Evolutionary conservation across 2,329 filamentous ascomycete species (phyloP).

Genomic region (Colletotrichum camelliae): DNA sequence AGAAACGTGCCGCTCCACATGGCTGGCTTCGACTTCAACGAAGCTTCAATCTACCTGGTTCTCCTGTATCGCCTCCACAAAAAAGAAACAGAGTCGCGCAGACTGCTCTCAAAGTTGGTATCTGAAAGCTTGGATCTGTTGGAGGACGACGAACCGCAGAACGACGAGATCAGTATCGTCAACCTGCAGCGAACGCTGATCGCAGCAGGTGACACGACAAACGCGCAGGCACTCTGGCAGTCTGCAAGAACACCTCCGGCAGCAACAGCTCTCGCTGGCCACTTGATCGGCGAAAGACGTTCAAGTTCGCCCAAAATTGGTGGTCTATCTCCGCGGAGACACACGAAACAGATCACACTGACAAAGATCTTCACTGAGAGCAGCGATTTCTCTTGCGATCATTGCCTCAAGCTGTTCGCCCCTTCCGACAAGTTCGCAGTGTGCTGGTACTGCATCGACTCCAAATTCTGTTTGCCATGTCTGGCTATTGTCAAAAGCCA

Average conservation of each 20-base stretch:
- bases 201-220: constrained; percentile 39
- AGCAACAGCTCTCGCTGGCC: constrained; percentile 33
- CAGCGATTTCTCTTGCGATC: constrained; percentile 32
- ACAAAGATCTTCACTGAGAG: constrained; percentile 24
- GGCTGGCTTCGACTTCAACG: constrained; percentile 46
- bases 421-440: constrained; percentile 36
- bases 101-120: constrained; percentile 37
- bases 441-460: constrained; percentile 44
- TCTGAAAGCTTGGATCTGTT: constrained; percentile 42
- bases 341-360: constrained; percentile 24
- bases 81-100: constrained; percentile 29
- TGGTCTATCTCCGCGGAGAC: constrained; percentile 13
- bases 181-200: constrained; percentile 45
- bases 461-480: constrained; percentile 39
- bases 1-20: constrained; percentile 44
- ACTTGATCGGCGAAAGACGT: constrained; percentile 23
- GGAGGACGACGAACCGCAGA: constrained; percentile 44
- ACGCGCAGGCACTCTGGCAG: constrained; percentile 41
- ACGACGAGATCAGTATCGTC: constrained; percentile 46
- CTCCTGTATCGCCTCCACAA: constrained; percentile 40
- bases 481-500: constrained; percentile 30
- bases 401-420: constrained; percentile 41
- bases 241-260: constrained; percentile 39
- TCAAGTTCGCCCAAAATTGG: constrained; percentile 15
- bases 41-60: constrained; percentile 44